Evolutionary conservation across 2,329 filamentous ascomycete species (phyloP), one percentile per base, ranked within the genome.

Genomic region (Alternaria ventricosa): DNA sequence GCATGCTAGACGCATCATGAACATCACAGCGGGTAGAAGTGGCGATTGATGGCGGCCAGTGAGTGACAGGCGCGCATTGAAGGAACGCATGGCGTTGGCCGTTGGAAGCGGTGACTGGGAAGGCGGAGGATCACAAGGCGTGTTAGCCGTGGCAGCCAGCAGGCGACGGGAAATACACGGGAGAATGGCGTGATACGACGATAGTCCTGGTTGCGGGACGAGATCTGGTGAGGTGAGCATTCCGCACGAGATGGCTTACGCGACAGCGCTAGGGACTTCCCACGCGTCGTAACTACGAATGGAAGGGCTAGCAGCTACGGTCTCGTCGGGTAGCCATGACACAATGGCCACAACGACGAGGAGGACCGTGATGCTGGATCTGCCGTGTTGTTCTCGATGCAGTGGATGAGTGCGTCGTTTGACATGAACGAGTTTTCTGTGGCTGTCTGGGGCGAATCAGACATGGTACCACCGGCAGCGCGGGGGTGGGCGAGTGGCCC

Each of bases 351-450:
- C 49, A 12, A 25, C 41, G 43, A 41, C 60, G 55, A 59, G 22
- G 36, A 63, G 22, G 23, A 44, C 51, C 43, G 44, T 54, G 41
- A 33, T 22, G 36, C 51, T 13, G 51, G 44, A 46, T 47, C 30
- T 59, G 54, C 22, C 41, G 55, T 25, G 27, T 51, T 55, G 55
- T 7, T 27, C 57, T 28, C 53, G 49, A 60, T 55, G 36, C 27
- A 25, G 33, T 51, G 49, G 45, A 43, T 41, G 22, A 45, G 50
- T 23, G 33, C 43, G 57, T 68, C 61, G 54, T 59, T 69, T 72
- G 70, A 65, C 60, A 63, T 67, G 65, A 69, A 71, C 68, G 65
- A 64, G 50, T 70, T 68, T 71, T 68, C 65, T 30, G 44, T 58
- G 55, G 33, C 30, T 25, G 15, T 30, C 22, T 45, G n/a, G 27